Base-by-base conservation (phyloP, 306 rosid species). In the Lathyrus oleraceus region DNA sequence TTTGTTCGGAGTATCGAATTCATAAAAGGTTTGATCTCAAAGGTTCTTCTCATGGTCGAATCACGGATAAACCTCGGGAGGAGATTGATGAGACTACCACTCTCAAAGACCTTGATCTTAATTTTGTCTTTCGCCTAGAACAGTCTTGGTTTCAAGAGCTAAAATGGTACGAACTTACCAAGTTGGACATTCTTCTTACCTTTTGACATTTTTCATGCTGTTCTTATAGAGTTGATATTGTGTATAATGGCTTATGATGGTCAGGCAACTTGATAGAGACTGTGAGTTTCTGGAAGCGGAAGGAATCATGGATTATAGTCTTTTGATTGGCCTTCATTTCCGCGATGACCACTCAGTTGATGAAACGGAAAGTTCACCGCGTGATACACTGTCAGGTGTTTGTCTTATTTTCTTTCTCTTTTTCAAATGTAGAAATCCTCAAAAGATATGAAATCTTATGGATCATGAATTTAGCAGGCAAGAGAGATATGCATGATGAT, bases 241-340 rank as follows among this genome's bases (percentile, higher is more conserved):
- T 67, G 21, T 67, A 65, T 32, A 73, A 7, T 75, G 77, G 73
- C 56, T 78, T 71, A 3, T 82, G 42, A 3, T 82, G 42, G 65
- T 66, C 74, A 85, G 89, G 89, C 87, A 85, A 77, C 82, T 85
- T 64, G 86, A 82, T 38, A 79, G 81, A 80, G 89, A 85, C 72
- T 79, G 78, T 44, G 85, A 85, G 72, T 85, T 85, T 74, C 70
- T 85, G 40, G 87, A 85, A 73, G 65, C 85, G 11, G 89, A 77
- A 71, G 84, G 87, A 70, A 85, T 85, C 77, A 85, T 85, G 89
- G 89, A 85, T 80, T 85, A 85, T 47, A 85, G 87, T 67, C 85
- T 85, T 79, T 70, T 85, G 62, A 77, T 85, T 21, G 89, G 89
- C 48, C 69, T 85, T 78, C 87, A 85, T 69, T 79, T 85, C 61